Evolutionary conservation across 2,329 filamentous ascomycete genomes (phyloP).

Genomic region (Xylariaceae sp.): DNA sequence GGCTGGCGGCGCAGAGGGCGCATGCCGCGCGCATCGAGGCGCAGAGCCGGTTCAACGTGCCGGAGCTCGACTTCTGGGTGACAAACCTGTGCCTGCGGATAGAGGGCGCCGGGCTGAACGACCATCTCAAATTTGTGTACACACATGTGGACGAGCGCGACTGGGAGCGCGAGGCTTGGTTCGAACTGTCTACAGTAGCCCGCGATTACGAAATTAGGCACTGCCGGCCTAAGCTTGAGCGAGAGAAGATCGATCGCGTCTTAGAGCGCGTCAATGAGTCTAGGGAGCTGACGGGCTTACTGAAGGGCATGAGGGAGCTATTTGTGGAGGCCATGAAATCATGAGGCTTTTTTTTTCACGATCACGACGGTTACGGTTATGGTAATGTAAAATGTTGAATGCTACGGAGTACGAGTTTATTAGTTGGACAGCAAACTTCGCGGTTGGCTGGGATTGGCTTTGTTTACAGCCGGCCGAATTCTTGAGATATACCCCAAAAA

Average conservation of each 20-base stretch:
- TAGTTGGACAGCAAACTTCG: background rate
- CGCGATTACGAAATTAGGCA: conserved; percentile 86
- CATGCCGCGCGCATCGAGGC: conserved; percentile 78
- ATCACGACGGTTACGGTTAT: background rate
- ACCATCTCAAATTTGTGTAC: conserved; percentile 89
- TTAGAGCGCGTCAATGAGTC: conserved; percentile 82
- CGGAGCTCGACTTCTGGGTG: conserved; percentile 96
- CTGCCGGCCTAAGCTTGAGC: conserved; percentile 81
- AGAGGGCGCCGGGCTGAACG: conserved; percentile 83
- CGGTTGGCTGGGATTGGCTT: background rate
- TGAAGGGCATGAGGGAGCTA: conserved; percentile 83
- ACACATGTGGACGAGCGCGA: conserved; percentile 85
- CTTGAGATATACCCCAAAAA: conserved; percentile 22
- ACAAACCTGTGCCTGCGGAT: conserved; percentile 87
- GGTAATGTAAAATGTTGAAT: conserved; percentile 1
- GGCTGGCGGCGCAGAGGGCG: conserved; percentile 72
- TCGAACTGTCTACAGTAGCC: conserved; percentile 82
- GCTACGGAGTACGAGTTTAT: conserved; percentile 23
- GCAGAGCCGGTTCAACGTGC: conserved; percentile 86
- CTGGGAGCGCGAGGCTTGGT: conserved; percentile 90
- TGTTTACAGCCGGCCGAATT: conserved; percentile 6
- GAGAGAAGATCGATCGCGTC: conserved; percentile 77
- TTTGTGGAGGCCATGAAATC: conserved; percentile 72
- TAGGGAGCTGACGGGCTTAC: conserved; percentile 71
- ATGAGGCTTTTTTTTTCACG: conserved; percentile 36